A percentile compares a stretch with the other conserved stretches of the same genome.
Conservation (phyloP, 164 flowering plant genomes). For the Vitis riparia region DNA sequence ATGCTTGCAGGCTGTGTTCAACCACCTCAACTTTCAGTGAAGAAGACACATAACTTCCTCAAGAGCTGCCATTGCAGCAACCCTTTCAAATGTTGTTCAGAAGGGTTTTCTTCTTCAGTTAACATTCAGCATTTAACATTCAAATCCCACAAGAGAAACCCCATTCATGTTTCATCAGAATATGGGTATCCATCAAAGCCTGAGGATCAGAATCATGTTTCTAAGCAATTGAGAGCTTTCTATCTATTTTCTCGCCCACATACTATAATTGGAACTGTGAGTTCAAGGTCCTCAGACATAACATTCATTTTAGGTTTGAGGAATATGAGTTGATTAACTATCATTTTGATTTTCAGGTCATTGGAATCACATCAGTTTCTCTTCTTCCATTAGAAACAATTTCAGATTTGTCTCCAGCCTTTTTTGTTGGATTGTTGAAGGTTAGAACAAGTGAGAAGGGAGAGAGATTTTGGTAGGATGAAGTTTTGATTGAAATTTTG, state of each 20-base stretch:
- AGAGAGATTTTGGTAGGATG: too few species aligned
- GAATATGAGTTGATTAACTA: too few species aligned
- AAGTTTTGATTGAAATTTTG: background rate
- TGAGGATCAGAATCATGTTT: conserved; percentile 2
- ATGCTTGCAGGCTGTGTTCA: too few species aligned
- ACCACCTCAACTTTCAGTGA: too few species aligned
- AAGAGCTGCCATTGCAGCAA: too few species aligned
- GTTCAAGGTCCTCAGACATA: background rate
- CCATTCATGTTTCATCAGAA: conserved; percentile 6
- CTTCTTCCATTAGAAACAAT: conserved; percentile 36
- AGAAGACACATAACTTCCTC: too few species aligned
- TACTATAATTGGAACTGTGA: conserved; percentile 42
- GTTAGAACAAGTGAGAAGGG: conserved; percentile 11
- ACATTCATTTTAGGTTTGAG: too few species aligned
- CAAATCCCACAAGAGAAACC: too few species aligned
- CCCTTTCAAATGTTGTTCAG: too few species aligned
- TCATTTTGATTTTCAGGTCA: conserved; percentile 16
- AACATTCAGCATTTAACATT: too few species aligned
- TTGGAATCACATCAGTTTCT: conserved; percentile 41
- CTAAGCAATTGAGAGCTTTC: conserved; percentile 20
- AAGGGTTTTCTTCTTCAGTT: too few species aligned
- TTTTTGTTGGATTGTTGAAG: conserved; percentile 34
- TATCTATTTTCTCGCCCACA: conserved; percentile 40
- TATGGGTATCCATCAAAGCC: conserved; percentile 13
- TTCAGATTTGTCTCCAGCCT: conserved; percentile 24